Evolutionary conservation across 495 filamentous ascomycete genomes (phyloP).

Genomic region (Friedmanniomyces endolithicus): DNA sequence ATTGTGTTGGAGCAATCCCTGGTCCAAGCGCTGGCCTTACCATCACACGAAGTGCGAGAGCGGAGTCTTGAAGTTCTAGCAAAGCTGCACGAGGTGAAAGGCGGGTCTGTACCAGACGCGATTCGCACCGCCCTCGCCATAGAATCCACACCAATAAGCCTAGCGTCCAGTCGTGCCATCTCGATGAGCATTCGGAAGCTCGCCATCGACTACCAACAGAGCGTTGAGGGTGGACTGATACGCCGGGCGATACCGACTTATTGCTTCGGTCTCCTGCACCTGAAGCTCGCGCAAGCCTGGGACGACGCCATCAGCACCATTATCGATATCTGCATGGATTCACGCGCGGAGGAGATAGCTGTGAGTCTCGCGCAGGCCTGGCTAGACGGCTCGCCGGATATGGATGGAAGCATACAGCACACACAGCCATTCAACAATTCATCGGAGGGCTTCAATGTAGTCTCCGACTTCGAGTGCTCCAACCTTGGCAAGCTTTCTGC

Average conservation of each 20-base stretch:
- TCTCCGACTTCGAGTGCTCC: slow-evolving; percentile 67
- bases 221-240: slow-evolving; percentile 49
- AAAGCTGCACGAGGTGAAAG: slow-evolving; percentile 31
- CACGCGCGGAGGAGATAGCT: slow-evolving; percentile 55
- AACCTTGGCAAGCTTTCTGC: slow-evolving; percentile 42
- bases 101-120: slow-evolving; percentile 22
- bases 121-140: slow-evolving; percentile 49
- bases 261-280: slow-evolving; percentile 78
- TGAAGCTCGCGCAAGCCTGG: slow-evolving; percentile 70
- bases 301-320: slow-evolving; percentile 66
- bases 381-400: slow-evolving; percentile 45
- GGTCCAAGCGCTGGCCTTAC: slow-evolving; percentile 55
- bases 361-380: slow-evolving; percentile 65
- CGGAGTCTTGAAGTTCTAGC: slow-evolving; percentile 58
- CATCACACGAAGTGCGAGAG: slow-evolving; percentile 58
- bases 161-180: slow-evolving; percentile 61
- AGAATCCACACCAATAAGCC: slow-evolving; percentile 61
- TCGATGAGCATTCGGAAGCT: slow-evolving; percentile 79
- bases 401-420: not conserved
- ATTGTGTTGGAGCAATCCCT: slow-evolving; percentile 49
- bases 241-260: slow-evolving; percentile 61
- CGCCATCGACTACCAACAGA: slow-evolving; percentile 44
- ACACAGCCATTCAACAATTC: slow-evolving; percentile 1
- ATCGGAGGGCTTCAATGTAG: slow-evolving; percentile 2
- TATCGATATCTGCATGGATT: slow-evolving; percentile 54